Percentiles rank a stretch among this genome's conserved stretches.
phyloP scores from a whole-genome alignment of 352 stramenopile species.

The Pilasporangium apinafurcum region DNA sequence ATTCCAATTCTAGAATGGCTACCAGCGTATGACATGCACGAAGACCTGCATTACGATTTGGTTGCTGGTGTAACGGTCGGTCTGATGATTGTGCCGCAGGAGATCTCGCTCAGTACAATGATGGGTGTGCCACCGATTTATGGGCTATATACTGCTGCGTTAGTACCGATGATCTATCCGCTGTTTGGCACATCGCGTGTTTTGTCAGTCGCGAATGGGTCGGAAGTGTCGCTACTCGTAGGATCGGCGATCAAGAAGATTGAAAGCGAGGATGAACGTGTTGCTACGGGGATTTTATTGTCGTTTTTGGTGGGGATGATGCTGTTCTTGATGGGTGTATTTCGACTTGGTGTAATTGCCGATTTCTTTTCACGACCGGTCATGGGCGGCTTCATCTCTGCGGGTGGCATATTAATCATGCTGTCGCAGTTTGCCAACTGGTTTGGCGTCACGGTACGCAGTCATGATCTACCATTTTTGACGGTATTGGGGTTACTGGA shows the following conservation, averaged over 20 bases:
- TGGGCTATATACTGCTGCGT: slow-evolving; percentile 81
- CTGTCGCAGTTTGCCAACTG: slow-evolving; percentile 85
- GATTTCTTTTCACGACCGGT: slow-evolving; percentile 89
- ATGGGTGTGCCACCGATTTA: slow-evolving; percentile 85
- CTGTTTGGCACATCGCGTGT: slow-evolving; percentile 80
- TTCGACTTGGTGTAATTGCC: slow-evolving; percentile 76
- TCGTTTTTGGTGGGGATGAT: slow-evolving; percentile 72
- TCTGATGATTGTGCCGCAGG: slow-evolving; percentile 88
- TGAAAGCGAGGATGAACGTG: slow-evolving; percentile 36
- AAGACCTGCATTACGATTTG: slow-evolving; percentile 49
- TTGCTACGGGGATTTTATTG: slow-evolving; percentile 43
- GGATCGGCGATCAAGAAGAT: slow-evolving; percentile 62
- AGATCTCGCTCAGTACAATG: slow-evolving; percentile 87
- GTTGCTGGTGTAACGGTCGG: slow-evolving; percentile 55
- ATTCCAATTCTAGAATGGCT: slow-evolving; percentile 59
- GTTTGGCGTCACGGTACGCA: slow-evolving; percentile 65
- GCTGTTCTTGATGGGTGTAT: slow-evolving; percentile 75
- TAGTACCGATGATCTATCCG: slow-evolving; percentile 84
- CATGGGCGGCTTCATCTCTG: slow-evolving; percentile 88
- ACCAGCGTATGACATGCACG: slow-evolving; percentile 39
- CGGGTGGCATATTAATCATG: slow-evolving; percentile 87
- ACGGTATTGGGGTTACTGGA: slow-evolving; percentile 52
- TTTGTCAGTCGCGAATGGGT: slow-evolving; percentile 73
- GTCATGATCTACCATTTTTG: slow-evolving; percentile 46
- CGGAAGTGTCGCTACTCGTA: slow-evolving; percentile 54